Percentiles rank a stretch among this genome's conserved stretches.
These are phyloP conservation scores for Cajanus cajan DNA, from an alignment of 306 rosid genomes.

Conservation along the genomic window DNA sequence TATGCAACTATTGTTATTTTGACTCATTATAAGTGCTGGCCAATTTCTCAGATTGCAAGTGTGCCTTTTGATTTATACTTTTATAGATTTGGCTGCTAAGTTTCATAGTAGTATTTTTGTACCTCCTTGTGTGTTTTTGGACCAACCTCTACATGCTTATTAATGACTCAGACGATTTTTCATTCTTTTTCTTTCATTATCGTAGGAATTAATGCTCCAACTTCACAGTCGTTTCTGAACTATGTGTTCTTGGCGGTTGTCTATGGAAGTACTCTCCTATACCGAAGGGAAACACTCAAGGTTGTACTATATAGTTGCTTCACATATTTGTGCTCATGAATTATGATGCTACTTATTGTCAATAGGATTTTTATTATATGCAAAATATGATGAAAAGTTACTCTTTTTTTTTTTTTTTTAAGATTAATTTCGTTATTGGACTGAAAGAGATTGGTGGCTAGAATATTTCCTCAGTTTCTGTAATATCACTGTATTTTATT, in stretches of 20 bases:
- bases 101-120: too few relatives aligned
- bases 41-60: too few relatives aligned
- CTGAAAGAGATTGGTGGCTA: not conserved
- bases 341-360: not conserved
- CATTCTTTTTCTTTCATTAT: not conserved
- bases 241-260: slow-evolving; percentile 73
- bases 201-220: slow-evolving; percentile 81
- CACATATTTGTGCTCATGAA: not conserved
- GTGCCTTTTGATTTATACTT: too few relatives aligned
- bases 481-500: not conserved
- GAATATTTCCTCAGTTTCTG: not conserved
- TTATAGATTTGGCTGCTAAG: too few relatives aligned
- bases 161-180: not conserved
- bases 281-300: slow-evolving; percentile 73
- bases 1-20: too few relatives aligned
- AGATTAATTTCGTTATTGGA: not conserved
- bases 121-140: too few relatives aligned
- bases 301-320: slow-evolving; percentile 41
- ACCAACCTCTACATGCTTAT: too few relatives aligned
- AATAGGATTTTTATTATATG: not conserved
- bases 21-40: too few relatives aligned
- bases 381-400: not conserved
- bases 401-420: not conserved
- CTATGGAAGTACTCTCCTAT: slow-evolving; percentile 58
- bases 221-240: slow-evolving; percentile 87